Base-by-base conservation (phyloP, 2,329 filamentous ascomycete genomes). In the Ilyonectria mors-panacis region DNA sequence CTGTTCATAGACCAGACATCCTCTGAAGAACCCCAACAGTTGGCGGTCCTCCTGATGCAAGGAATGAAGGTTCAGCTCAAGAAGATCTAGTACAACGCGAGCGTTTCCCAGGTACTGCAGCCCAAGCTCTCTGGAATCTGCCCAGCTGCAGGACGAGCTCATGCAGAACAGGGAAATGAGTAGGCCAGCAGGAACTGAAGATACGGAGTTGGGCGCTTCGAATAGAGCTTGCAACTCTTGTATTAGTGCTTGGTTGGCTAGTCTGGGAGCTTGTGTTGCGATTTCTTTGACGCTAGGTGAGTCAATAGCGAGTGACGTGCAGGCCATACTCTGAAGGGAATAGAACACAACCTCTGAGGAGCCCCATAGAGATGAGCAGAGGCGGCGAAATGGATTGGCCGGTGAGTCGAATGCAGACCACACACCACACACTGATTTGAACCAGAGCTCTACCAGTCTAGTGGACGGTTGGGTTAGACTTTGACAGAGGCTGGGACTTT, bases 381-480 rank as follows among this genome's bases (percentile, higher is more conserved):
- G 42, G 1, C 44, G 58, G 10, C 70, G 70, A 9, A 73, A 73
- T 0, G 70, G 71, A 30, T 73, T 73, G 9, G 39, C 50, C 0
- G 71, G 71, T 0, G 71, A 73, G 30, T 73, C 71, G 19, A 73
- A 73, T 7, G 71, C 71, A 48, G 71, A 71, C 71, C 71, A 73
- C 5, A 69, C 65, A 3, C 71, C 66, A 37, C 71, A 73, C 1
- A 73, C 70, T 1, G 71, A 73, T 9, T 73, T 71, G 59, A 73
- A 73, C 71, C 71, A 73, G 0, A 73, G 61, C 19, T 73, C 71
- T 0, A 73, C 69, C 0, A 73, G 21, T 9, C 64, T 62, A 0
- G 66, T 67, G 4, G 71, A 73, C 0, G 70, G 71, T 13, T 71
- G 70, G 3, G 70, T 70, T 0, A 73, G 65, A 6, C 59, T 23